Base-by-base conservation (phyloP, 768 basidiomycete genomes). In the Boletus rubropictus region DNA sequence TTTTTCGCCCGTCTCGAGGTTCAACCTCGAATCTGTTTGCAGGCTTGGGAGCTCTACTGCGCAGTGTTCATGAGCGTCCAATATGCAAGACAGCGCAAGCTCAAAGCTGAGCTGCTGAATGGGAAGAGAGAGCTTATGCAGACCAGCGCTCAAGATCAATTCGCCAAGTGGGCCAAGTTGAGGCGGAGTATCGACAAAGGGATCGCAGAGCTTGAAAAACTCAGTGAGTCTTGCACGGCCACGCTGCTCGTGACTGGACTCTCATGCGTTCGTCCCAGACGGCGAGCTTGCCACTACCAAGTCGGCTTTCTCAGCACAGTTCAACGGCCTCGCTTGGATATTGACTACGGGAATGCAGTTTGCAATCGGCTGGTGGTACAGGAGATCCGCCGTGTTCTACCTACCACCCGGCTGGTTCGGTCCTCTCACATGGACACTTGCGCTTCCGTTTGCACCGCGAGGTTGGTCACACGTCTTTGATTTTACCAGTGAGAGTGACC, bases 101-200 rank as follows among this genome's bases (percentile, higher is more conserved):
- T 97, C 56, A 92, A 95, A 68, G 70, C 77, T 7, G 84, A 93
- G 46, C 79, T 97, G 25, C 73, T 97, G 36, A 65, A 70, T 24
- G 84, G 81, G 31, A 94, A 94, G 69, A 76, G 86, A 21, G 91
- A 97, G 62, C 80, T 98, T 3, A 66, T 86, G 52, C 82, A 82
- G 62, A 98, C 93, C 28, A 92, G 89, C 58, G 88, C 92, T 15
- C 96, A 98, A 63, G 94, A 97, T 61, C 89, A 98, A 61, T 99
- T 99, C 64, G 90, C 93, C 17, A 97, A 92, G 70, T 98, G 96
- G 95, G 95, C 95, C 39, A 93, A 92, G 70, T 70, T 98, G 61
- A 72, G 88, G 57, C 70, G 96, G 55, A 89, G 79, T 56, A 81
- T 97, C 37, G 95, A 98, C 71, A 97, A 95, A 68, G 89, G 86